Conservation (phyloP, 1,284 basidiomycete genomes). For the Peniophora sp. region DNA sequence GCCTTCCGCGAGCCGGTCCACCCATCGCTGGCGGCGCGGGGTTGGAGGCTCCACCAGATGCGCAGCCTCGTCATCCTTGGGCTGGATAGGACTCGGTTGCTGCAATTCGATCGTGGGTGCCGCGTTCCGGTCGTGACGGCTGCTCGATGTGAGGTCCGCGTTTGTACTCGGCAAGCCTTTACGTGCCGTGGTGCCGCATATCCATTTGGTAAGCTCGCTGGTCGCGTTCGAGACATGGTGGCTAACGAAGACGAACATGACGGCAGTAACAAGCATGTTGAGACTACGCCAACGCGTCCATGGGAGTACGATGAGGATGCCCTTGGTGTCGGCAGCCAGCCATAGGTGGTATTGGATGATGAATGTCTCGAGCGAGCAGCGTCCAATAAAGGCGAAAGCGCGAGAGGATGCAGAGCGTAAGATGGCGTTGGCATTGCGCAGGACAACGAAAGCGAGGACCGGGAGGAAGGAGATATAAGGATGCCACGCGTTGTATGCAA, state of each 20-base stretch:
- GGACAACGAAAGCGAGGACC: slow-evolving; percentile 62
- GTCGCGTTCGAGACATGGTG: slow-evolving; percentile 73
- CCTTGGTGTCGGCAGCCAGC: slow-evolving; percentile 83
- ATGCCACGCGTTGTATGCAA: slow-evolving; percentile 80
- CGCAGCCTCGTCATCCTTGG: slow-evolving; percentile 10
- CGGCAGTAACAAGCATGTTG: slow-evolving; percentile 70
- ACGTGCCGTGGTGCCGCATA: slow-evolving; percentile 38
- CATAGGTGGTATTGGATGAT: slow-evolving; percentile 88
- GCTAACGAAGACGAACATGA: slow-evolving; percentile 74
- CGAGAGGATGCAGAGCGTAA: slow-evolving; percentile 64
- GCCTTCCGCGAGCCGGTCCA: slow-evolving; percentile 43
- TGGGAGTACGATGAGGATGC: slow-evolving; percentile 73
- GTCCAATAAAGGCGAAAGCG: slow-evolving; percentile 75
- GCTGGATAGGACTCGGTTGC: background rate
- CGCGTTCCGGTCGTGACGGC: slow-evolving; percentile 6
- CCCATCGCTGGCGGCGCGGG: slow-evolving; percentile 39
- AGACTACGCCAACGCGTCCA: slow-evolving; percentile 63
- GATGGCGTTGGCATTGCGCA: slow-evolving; percentile 69
- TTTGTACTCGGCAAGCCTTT: slow-evolving; percentile 25
- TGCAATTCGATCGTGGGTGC: background rate
- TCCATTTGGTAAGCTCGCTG: slow-evolving; percentile 61
- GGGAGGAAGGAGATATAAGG: slow-evolving; percentile 80
- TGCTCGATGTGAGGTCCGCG: slow-evolving; percentile 7
- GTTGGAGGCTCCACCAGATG: slow-evolving; percentile 23
- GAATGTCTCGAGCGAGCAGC: slow-evolving; percentile 79